Evolutionary conservation across 495 filamentous ascomycete genomes (phyloP).

Genomic region (Daldinia vernicosa): DNA sequence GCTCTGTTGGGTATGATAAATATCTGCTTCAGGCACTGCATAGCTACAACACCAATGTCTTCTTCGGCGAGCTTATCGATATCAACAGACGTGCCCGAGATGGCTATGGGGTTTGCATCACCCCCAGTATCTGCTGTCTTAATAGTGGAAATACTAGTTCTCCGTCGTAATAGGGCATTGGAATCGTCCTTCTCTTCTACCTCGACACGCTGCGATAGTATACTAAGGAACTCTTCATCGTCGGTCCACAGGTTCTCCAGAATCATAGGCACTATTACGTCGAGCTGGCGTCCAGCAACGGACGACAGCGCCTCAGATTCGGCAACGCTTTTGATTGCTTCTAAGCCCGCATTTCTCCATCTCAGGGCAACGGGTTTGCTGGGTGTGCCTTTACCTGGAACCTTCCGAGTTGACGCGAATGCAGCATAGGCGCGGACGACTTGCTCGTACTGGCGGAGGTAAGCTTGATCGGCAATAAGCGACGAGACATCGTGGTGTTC

Average conservation of each 20-base stretch:
- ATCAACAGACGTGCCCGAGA: slow-evolving; percentile 79
- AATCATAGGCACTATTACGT: slow-evolving; percentile 80
- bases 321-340: slow-evolving; percentile 79
- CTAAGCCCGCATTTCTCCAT: slow-evolving; percentile 82
- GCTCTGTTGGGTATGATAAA: slow-evolving; percentile 77
- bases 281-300: slow-evolving; percentile 76
- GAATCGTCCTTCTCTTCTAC: slow-evolving; percentile 71
- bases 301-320: slow-evolving; percentile 79
- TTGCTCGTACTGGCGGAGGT: slow-evolving; percentile 80
- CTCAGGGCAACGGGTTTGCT: slow-evolving; percentile 81
- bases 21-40: slow-evolving; percentile 82
- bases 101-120: slow-evolving; percentile 72
- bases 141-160: slow-evolving; percentile 82
- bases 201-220: slow-evolving; percentile 67
- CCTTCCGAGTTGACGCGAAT: slow-evolving; percentile 70
- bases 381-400: slow-evolving; percentile 57
- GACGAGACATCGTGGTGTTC: slow-evolving; percentile 79
- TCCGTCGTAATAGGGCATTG: slow-evolving; percentile 65
- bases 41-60: slow-evolving; percentile 81
- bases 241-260: slow-evolving; percentile 85
- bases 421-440: slow-evolving; percentile 79
- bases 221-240: slow-evolving; percentile 70
- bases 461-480: slow-evolving; percentile 81
- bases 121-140: slow-evolving; percentile 71
- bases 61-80: slow-evolving; percentile 87